phyloP scores from a whole-genome alignment of 2,329 filamentous ascomycete species.

The Berkeleyomyces rouxiae region DNA sequence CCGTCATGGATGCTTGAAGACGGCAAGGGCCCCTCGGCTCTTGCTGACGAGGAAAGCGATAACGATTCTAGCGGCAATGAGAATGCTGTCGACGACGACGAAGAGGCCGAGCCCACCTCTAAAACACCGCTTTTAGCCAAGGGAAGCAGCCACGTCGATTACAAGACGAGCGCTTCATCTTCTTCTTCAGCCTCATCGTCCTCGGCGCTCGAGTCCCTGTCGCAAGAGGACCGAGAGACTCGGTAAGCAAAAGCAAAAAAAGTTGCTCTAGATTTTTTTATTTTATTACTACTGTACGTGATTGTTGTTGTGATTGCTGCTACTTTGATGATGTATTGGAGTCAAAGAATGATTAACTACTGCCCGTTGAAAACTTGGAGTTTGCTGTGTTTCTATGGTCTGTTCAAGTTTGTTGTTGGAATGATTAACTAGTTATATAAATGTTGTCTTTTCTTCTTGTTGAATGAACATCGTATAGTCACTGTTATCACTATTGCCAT shows the following conservation, averaged over 20 bases:
- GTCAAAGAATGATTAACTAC: background rate
- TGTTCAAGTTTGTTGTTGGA: background rate
- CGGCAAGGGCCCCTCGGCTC: conserved; percentile 45
- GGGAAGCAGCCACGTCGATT: background rate
- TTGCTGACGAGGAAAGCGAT: conserved; percentile 17
- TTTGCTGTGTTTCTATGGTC: background rate
- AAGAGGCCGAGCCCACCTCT: conserved; percentile 3
- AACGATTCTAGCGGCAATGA: conserved; percentile 9
- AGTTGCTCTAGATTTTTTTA: background rate
- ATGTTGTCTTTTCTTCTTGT: background rate
- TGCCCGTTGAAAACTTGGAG: background rate
- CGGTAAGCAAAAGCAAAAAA: background rate
- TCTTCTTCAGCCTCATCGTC: background rate
- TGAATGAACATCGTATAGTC: background rate
- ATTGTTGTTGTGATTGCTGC: background rate
- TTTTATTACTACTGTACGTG: background rate
- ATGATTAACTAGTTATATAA: no score
- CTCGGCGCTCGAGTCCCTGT: background rate
- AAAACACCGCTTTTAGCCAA: conserved; percentile 10
- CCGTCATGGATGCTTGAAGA: conserved; percentile 61
- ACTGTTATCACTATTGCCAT: background rate
- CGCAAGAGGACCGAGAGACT: background rate
- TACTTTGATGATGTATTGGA: background rate
- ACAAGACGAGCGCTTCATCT: background rate
- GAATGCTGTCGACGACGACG: conserved; percentile 6